Evolutionary conservation across 768 basidiomycete genomes (phyloP), one percentile per base, ranked within the genome.

Genomic region (Macrocybe gigantea): DNA sequence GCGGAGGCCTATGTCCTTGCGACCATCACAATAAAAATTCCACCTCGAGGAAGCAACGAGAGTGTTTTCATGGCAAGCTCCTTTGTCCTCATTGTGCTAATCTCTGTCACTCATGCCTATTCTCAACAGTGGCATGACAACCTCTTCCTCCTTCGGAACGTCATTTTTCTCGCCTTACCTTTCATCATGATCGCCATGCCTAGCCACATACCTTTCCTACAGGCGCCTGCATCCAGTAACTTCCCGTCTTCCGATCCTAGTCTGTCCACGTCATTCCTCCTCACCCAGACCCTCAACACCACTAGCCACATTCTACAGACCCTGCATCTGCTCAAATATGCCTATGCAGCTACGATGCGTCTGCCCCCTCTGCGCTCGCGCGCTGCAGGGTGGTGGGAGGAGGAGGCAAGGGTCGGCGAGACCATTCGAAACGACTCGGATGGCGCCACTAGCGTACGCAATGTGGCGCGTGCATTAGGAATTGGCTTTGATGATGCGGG

Each of bases 81-180:
- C 15, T 2, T 50, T 36, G 31, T 29, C 15, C 31, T 45, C 38
- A 9, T 29, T 42, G 10, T 35, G 9, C 9, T 29, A 52, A n/a
- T 7, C 40, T 29, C 44, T 22, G 22, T 22, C 22, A 22, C 22
- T 22, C 22, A 22, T 22, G 2, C 32, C 36, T 13, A 38, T 3
- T 33, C 33, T 13, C 33, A 8, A 11, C 50, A 88, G 86, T 83
- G 80, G 80, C 82, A 86, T 63, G 84, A 88, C 59, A 67, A 59
- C 29, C 63, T 83, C 34, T 73, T 76, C 59, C 58, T 71, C 41
- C 51, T 64, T 33, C 84, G 87, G n/a, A 75, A 77, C 45, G 29
- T 70, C 1, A 60, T 85, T 45, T 83, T 88, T 64, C 66, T 86
- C 48, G 6, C 72, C 31, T 67, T 88, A 2, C 82, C 85, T 5